phyloP scores from a whole-genome alignment of 176 grass and related monocot species.

The Chrysopogon serrulatus region DNA sequence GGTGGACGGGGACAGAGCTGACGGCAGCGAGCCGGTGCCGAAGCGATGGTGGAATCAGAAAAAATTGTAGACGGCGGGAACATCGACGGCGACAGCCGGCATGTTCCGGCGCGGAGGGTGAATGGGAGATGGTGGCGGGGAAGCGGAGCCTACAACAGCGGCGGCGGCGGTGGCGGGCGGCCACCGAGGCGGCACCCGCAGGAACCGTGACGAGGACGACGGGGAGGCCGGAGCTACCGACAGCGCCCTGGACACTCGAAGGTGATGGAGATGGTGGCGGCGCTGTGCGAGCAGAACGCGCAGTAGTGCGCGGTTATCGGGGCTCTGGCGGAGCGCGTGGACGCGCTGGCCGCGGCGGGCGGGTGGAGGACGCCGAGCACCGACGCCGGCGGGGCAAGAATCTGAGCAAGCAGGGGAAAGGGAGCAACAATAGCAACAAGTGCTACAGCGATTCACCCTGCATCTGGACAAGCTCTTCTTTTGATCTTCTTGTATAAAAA shows the following conservation, averaged over 20 bases:
- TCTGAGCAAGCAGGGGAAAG: slow-evolving; percentile 10
- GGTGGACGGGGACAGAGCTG: not conserved
- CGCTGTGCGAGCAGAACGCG: slow-evolving; percentile 47
- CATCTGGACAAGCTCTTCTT: no score
- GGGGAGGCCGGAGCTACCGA: no score
- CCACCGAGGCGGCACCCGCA: not conserved
- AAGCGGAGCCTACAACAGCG: not conserved
- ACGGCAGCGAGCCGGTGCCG: not conserved
- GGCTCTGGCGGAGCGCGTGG: slow-evolving; percentile 37
- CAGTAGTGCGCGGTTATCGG: slow-evolving; percentile 51
- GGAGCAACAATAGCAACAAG: not conserved
- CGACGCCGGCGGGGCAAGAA: slow-evolving; percentile 14
- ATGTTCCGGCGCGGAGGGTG: not conserved
- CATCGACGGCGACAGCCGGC: not conserved
- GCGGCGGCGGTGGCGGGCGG: no score
- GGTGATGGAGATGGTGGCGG: slow-evolving; percentile 51
- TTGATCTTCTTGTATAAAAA: no score
- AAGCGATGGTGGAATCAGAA: not conserved
- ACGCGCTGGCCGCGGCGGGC: slow-evolving; percentile 43
- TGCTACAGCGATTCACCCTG: slow-evolving; percentile 1
- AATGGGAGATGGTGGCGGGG: slow-evolving; percentile 28
- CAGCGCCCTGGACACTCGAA: slow-evolving; percentile 21
- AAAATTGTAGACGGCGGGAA: not conserved
- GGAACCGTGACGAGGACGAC: not conserved
- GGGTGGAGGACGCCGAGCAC: slow-evolving; percentile 26